Evolutionary conservation across 352 stramenopile species (phyloP).

Genomic region (Phytopythium delawarense): DNA sequence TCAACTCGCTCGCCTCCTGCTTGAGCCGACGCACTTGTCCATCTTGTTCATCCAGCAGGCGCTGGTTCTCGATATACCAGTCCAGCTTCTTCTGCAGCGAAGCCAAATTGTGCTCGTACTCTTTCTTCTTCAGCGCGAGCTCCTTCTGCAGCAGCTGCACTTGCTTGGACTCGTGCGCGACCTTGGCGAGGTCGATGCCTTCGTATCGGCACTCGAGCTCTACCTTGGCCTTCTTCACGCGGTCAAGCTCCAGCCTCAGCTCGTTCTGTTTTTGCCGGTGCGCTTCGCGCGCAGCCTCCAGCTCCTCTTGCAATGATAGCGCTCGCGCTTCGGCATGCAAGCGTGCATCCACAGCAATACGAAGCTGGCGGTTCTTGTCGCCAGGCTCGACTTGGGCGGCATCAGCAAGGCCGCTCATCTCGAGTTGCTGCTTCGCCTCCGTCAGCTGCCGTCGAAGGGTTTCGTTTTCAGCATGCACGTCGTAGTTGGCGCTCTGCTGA

Average conservation of each 20-base stretch:
- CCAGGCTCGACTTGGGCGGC: slow-evolving; percentile 1
- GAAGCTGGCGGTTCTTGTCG: slow-evolving; percentile 39
- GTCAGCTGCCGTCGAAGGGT: slow-evolving; percentile 45
- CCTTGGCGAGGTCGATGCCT: slow-evolving; percentile 56
- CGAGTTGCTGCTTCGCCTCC: slow-evolving; percentile 29
- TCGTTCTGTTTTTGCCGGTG: slow-evolving; percentile 63
- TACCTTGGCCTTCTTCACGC: slow-evolving; percentile 75
- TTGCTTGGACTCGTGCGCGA: slow-evolving; percentile 52
- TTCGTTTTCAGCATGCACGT: slow-evolving; percentile 77
- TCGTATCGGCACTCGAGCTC: slow-evolving; percentile 78
- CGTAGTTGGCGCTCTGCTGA: slow-evolving; percentile 54
- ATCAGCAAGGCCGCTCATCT: slow-evolving; percentile 8
- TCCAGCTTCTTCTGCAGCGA: slow-evolving; percentile 76
- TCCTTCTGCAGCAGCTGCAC: slow-evolving; percentile 40
- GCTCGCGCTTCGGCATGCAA: slow-evolving; percentile 54
- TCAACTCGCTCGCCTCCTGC: slow-evolving; percentile 9
- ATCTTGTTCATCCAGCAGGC: slow-evolving; percentile 75
- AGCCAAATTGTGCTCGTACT: slow-evolving; percentile 41
- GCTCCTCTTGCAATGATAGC: slow-evolving; percentile 53
- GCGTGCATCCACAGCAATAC: slow-evolving; percentile 53
- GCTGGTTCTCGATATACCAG: slow-evolving; percentile 84
- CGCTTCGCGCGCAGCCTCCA: slow-evolving; percentile 23
- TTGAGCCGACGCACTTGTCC: slow-evolving; percentile 43
- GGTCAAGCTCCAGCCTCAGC: slow-evolving; percentile 63
- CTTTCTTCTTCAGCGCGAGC: slow-evolving; percentile 36